Percentiles rank a stretch among this genome's conserved stretches.
phyloP scores from a whole-genome alignment of 352 stramenopile species.

The Aphanomyces cochlioides region DNA sequence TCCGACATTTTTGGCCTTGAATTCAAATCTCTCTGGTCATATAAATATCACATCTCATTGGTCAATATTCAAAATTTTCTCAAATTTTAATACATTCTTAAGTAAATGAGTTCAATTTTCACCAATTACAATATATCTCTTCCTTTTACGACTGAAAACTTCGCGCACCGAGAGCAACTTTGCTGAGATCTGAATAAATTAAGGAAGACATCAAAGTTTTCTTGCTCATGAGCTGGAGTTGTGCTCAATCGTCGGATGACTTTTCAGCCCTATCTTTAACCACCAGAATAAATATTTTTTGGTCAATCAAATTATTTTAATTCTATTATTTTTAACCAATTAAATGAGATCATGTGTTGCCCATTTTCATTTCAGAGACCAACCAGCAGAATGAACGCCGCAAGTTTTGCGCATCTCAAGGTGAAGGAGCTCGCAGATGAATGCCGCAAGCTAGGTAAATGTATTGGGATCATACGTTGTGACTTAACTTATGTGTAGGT shows the following conservation, averaged over 20 bases:
- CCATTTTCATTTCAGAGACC: neutral
- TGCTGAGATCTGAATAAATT: too few species aligned
- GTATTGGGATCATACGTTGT: neutral
- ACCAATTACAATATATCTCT: too few species aligned
- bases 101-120: too few species aligned
- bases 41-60: constrained; percentile 10
- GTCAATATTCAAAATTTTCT: neutral
- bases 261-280: neutral
- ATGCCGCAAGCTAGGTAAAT: constrained; percentile 4
- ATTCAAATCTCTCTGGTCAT: constrained; percentile 17
- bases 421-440: constrained; percentile 26
- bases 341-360: neutral
- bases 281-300: constrained; percentile 14
- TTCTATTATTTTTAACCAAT: constrained; percentile 21
- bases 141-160: too few species aligned
- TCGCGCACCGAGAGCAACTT: too few species aligned
- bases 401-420: constrained; percentile 17
- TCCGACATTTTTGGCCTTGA: neutral
- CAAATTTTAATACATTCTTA: neutral
- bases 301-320: constrained; percentile 20
- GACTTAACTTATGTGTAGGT: constrained; percentile 36
- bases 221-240: too few species aligned
- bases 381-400: constrained; percentile 3
- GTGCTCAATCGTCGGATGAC: too few species aligned
- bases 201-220: too few species aligned